Evolutionary conservation across 2,329 filamentous ascomycete species (phyloP).

Genomic region (Grosmannia clavigera): DNA sequence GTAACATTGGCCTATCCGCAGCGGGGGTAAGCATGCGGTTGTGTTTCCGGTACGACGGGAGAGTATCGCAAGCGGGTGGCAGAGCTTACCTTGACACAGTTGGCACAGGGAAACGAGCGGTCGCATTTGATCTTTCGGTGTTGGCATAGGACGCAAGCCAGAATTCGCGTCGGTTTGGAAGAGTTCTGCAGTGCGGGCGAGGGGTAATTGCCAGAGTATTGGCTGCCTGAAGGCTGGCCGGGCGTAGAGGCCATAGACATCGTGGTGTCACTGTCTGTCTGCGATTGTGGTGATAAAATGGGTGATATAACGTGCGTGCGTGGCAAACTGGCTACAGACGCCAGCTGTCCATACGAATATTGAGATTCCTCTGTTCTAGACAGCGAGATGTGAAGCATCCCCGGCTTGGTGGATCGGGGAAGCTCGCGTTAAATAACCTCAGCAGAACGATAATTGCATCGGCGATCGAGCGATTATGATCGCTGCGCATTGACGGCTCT

Average conservation of each 20-base stretch:
- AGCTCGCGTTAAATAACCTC: background rate
- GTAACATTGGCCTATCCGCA: constrained; percentile 39
- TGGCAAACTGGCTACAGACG: background rate
- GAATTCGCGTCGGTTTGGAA: constrained; percentile 29
- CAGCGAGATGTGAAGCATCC: background rate
- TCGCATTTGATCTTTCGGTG: constrained; percentile 53
- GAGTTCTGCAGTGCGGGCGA: background rate
- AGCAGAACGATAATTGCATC: background rate
- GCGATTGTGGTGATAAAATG: background rate
- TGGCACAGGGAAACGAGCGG: constrained; percentile 44
- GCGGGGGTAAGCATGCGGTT: background rate
- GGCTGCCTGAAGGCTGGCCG: background rate
- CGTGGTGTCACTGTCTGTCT: background rate
- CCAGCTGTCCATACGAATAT: background rate
- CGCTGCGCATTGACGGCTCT: background rate
- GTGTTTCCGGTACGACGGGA: background rate
- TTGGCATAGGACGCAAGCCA: constrained; percentile 46
- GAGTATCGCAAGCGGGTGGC: background rate
- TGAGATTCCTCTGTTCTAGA: background rate
- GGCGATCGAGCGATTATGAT: background rate
- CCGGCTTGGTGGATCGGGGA: background rate
- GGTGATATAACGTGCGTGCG: background rate
- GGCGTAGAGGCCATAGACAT: constrained; percentile 5
- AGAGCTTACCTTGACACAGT: constrained; percentile 42
- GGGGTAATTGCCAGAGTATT: background rate